Conservation (phyloP, 2,329 filamentous ascomycete species). For the Ophiocordyceps unilateralis region DNA sequence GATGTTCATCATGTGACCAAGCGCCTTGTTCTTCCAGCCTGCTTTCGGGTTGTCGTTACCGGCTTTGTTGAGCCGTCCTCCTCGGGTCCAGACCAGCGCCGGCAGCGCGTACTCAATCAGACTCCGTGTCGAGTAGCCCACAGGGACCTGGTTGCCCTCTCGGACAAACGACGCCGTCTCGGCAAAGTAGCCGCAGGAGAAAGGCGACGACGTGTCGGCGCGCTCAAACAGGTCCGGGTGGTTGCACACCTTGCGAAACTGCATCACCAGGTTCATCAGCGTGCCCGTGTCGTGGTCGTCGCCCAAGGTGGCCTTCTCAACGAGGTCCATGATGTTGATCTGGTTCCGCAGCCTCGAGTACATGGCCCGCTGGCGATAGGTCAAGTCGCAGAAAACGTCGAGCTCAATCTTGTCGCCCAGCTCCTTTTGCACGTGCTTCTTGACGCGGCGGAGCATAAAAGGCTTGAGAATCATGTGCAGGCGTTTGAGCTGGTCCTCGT, state of each 20-base stretch:
- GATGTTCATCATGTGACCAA: constrained; percentile 75
- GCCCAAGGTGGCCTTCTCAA: constrained; percentile 88
- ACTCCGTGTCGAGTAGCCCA: constrained; percentile 77
- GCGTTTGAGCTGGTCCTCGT: constrained; percentile 92
- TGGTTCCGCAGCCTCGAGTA: constrained; percentile 88
- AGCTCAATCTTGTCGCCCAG: constrained; percentile 96
- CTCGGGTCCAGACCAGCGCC: constrained; percentile 63
- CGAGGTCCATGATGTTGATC: constrained; percentile 96
- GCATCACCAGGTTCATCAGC: constrained; percentile 98
- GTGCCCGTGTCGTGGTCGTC: constrained; percentile 92
- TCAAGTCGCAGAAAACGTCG: constrained; percentile 91
- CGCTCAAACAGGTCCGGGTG: constrained; percentile 95
- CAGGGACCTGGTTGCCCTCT: constrained; percentile 62
- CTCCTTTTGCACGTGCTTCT: constrained; percentile 98
- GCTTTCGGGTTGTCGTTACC: constrained; percentile 56
- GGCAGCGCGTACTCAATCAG: constrained; percentile 74
- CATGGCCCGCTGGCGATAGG: constrained; percentile 86
- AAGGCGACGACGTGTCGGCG: constrained; percentile 75
- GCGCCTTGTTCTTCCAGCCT: constrained; percentile 63
- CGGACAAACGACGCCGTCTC: constrained; percentile 92
- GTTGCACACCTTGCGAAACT: constrained; percentile 98
- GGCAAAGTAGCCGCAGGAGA: constrained; percentile 71
- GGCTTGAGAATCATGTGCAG: constrained; percentile 98
- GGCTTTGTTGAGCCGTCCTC: constrained; percentile 57
- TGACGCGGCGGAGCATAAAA: constrained; percentile 98